Conservation (phyloP, 495 filamentous ascomycete genomes). For the Tricharina praecox region DNA sequence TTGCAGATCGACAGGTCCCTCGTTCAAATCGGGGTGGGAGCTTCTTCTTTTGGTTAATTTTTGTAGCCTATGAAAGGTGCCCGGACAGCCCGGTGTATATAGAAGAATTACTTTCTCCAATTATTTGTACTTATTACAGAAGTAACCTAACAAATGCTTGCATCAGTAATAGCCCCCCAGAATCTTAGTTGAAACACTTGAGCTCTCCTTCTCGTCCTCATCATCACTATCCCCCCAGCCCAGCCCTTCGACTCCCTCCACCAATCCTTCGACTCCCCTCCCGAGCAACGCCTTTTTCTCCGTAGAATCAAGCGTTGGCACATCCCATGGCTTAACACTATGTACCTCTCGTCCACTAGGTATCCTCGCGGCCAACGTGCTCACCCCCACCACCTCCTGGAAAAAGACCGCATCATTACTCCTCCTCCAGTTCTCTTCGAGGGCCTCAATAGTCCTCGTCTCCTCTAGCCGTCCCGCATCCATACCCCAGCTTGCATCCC, state of each 20-base stretch:
- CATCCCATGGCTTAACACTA: slow-evolving; percentile 41
- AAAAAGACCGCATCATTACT: slow-evolving; percentile 75
- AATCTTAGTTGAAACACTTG: too few relatives aligned
- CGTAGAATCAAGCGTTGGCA: slow-evolving; percentile 36
- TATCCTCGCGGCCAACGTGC: slow-evolving; percentile 52
- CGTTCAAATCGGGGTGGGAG: slow-evolving; percentile 24
- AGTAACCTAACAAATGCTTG: too few relatives aligned
- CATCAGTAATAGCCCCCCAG: too few relatives aligned
- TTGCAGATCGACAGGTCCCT: slow-evolving; percentile 24
- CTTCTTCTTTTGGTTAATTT: slow-evolving; percentile 4
- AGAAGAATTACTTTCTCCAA: too few relatives aligned
- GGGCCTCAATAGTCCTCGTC: slow-evolving; percentile 63
- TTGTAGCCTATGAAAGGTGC: too few relatives aligned
- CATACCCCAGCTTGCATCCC: slow-evolving; percentile 51
- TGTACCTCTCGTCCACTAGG: slow-evolving; percentile 83
- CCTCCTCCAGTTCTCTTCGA: slow-evolving; percentile 78
- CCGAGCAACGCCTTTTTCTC: slow-evolving; percentile 37
- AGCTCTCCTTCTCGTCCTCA: slow-evolving; percentile 1
- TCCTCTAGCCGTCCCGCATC: slow-evolving; percentile 78
- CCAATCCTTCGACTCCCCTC: slow-evolving; percentile 28
- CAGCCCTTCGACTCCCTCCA: slow-evolving; percentile 11
- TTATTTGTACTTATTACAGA: too few relatives aligned
- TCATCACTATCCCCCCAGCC: neutral
- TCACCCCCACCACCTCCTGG: slow-evolving; percentile 54
- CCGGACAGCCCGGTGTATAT: too few relatives aligned